These are phyloP conservation scores for Crithidia sp. DNA, from an alignment of 208 protist genomes.

Conservation along the genomic window DNA sequence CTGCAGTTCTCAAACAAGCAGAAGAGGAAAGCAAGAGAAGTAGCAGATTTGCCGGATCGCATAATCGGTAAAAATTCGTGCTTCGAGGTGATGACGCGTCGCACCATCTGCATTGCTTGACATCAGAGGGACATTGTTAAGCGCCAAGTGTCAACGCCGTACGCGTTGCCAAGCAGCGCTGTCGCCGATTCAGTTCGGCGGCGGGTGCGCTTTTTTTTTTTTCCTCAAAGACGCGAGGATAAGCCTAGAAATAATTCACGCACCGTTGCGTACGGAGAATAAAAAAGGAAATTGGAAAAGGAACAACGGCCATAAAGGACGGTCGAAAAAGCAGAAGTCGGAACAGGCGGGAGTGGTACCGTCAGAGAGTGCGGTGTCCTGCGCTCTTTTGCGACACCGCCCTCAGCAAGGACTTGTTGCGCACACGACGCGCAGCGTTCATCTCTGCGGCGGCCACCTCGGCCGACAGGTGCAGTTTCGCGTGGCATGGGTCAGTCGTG, in stretches of 20 bases:
- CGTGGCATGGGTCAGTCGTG: neutral
- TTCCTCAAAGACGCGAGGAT: too few relatives aligned
- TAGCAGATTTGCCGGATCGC: neutral
- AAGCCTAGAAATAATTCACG: too few relatives aligned
- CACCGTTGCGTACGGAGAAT: too few relatives aligned
- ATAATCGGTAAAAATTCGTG: neutral
- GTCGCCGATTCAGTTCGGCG: too few relatives aligned
- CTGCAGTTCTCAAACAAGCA: neutral
- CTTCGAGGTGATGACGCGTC: too few relatives aligned
- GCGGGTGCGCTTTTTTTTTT: too few relatives aligned
- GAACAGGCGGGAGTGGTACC: neutral
- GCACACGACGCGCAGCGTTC: constrained; percentile 15
- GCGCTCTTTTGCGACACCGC: constrained; percentile 13
- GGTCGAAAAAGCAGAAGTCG: neutral
- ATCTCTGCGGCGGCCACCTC: constrained; percentile 9
- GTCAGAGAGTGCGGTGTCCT: constrained; percentile 10
- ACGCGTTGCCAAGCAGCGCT: too few relatives aligned
- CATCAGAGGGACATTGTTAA: too few relatives aligned
- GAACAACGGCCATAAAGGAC: neutral
- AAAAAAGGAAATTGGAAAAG: constrained; percentile 1
- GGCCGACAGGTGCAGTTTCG: constrained; percentile 1
- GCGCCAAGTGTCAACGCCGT: too few relatives aligned
- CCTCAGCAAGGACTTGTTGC: constrained; percentile 21
- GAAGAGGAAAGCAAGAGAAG: neutral
- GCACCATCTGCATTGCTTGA: too few relatives aligned